phyloP scores from a whole-genome alignment of 306 rosid species.

The Castanea sativa region DNA sequence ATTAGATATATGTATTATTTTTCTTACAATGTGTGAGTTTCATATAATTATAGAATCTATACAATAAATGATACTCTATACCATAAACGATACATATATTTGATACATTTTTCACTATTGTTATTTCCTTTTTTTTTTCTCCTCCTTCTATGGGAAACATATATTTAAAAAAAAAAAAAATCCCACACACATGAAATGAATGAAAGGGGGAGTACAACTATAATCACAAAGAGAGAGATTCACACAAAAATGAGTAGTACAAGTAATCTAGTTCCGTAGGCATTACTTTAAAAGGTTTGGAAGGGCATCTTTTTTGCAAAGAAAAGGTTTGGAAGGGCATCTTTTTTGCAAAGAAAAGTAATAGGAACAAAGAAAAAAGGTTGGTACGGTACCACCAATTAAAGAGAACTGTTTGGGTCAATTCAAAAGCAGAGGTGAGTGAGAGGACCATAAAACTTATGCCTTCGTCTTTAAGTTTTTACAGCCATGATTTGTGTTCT shows the following conservation, averaged over 20 bases:
- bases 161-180: background rate
- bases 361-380: constrained; percentile 20
- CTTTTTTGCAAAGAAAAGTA: constrained; percentile 20
- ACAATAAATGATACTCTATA: too few species aligned
- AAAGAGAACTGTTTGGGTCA: constrained; percentile 20
- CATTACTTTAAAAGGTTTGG: constrained; percentile 31
- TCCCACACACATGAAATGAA: background rate
- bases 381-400: constrained; percentile 21
- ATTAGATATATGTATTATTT: too few species aligned
- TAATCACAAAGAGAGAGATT: constrained; percentile 13
- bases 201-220: background rate
- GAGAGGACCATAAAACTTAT: constrained; percentile 40
- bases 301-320: constrained; percentile 43
- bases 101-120: too few species aligned
- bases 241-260: constrained; percentile 27
- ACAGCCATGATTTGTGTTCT: constrained; percentile 28
- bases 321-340: constrained; percentile 35
- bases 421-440: constrained; percentile 33
- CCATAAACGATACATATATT: too few species aligned
- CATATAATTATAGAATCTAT: accelerated
- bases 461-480: constrained; percentile 35
- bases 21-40: too few species aligned
- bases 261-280: constrained; percentile 33
- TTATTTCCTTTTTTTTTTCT: too few species aligned
- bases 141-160: too few species aligned